These are phyloP conservation scores for Calocera viscosa DNA, from an alignment of 768 basidiomycete genomes.

Conservation along the genomic window DNA sequence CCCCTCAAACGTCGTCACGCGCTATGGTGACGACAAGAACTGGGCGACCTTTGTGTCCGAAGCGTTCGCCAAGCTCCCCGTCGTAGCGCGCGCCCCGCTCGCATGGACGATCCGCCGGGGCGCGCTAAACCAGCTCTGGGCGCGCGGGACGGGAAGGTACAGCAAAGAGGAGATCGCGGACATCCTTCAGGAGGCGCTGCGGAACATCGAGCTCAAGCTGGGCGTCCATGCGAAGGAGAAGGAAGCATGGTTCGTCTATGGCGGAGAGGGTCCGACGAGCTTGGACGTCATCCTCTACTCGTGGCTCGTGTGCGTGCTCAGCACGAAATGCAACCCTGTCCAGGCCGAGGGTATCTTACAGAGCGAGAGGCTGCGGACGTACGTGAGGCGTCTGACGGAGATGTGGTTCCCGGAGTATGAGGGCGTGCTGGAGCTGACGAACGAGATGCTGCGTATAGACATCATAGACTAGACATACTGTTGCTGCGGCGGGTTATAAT, in stretches of 20 bases:
- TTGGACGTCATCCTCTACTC: constrained; percentile 2
- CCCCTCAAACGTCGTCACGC: neutral
- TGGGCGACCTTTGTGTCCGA: neutral
- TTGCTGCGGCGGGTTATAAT: no score
- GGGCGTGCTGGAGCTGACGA: neutral
- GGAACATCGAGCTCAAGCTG: neutral
- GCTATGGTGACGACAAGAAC: neutral
- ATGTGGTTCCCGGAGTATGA: constrained; percentile 3
- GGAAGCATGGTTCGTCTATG: neutral
- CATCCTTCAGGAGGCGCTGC: neutral
- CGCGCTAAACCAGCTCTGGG: neutral
- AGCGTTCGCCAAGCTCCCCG: neutral
- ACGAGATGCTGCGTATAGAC: no score
- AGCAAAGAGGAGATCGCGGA: neutral
- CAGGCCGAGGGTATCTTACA: neutral
- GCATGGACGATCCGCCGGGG: neutral
- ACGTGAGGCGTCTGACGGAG: neutral
- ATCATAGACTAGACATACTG: no score
- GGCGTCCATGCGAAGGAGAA: neutral
- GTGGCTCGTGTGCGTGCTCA: neutral
- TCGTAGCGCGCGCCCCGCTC: neutral
- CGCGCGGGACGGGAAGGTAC: neutral
- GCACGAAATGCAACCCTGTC: neutral
- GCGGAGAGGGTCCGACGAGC: neutral
- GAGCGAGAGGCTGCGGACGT: neutral